Evolutionary conservation across 768 basidiomycete genomes (phyloP).

Genomic region (Rhodotorula paludigena): DNA sequence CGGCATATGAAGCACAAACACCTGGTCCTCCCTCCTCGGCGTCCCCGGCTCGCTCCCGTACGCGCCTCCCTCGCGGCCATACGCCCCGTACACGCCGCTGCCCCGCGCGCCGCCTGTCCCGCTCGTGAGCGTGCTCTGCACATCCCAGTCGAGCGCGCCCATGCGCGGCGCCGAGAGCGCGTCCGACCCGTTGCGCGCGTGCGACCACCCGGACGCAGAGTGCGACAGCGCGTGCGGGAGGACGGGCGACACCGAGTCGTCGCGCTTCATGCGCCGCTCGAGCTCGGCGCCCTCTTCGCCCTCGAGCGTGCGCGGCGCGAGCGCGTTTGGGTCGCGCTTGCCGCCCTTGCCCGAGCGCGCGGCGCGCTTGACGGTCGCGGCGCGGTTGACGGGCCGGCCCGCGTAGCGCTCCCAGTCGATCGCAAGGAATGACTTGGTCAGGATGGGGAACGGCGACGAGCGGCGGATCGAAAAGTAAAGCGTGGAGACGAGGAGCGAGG

Average conservation of each 20-base stretch:
- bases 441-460: slow-evolving; percentile 18
- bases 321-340: background rate
- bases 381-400: slow-evolving; percentile 28
- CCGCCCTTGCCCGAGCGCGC: background rate
- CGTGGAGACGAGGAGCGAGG: slow-evolving; percentile 23
- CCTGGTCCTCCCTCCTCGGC: background rate
- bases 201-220: too few species aligned
- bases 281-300: background rate
- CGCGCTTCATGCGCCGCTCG: background rate
- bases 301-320: background rate
- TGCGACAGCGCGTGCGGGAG: too few species aligned
- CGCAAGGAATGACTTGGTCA: slow-evolving; percentile 21
- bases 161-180: background rate
- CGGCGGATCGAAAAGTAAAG: slow-evolving; percentile 33
- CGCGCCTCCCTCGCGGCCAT: background rate
- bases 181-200: background rate
- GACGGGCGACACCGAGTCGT: background rate
- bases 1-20: slow-evolving; percentile 12
- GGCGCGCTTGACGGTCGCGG: slow-evolving; percentile 13
- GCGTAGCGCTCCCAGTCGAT: slow-evolving; percentile 33
- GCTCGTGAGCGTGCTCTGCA: background rate
- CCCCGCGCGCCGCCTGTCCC: background rate
- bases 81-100: background rate
- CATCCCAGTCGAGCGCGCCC: slow-evolving; percentile 23
- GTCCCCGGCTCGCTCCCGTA: too few species aligned